These are phyloP conservation scores for Mycena metata DNA, from an alignment of 768 basidiomycete genomes.

Conservation along the genomic window DNA sequence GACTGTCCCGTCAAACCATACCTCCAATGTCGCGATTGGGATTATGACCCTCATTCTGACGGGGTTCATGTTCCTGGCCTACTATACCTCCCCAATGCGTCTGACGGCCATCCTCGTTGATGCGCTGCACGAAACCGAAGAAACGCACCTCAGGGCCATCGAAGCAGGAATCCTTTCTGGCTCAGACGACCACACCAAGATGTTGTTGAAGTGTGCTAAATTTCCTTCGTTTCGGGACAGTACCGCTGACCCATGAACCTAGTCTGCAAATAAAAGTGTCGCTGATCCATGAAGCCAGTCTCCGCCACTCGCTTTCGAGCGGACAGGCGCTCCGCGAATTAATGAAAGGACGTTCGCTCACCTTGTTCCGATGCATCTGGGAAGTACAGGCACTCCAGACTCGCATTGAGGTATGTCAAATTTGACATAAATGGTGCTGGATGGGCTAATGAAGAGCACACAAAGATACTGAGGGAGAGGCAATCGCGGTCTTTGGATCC, in stretches of 20 bases:
- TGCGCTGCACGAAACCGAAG: slow-evolving; percentile 17
- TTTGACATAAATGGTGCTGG: not conserved
- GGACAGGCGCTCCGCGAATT: not conserved
- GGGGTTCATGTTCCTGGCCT: not conserved
- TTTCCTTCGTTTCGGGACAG: not conserved
- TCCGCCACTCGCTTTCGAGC: slow-evolving; percentile 15
- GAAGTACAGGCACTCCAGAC: slow-evolving; percentile 18
- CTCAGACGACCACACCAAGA: slow-evolving; percentile 14
- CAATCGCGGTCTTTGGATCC: not conserved
- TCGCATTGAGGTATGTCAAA: slow-evolving; percentile 3
- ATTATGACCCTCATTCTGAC: not conserved
- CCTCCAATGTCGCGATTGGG: not conserved
- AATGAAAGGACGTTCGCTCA: slow-evolving; percentile 8
- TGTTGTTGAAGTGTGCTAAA: not conserved
- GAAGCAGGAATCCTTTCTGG: slow-evolving; percentile 11
- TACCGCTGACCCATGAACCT: not conserved
- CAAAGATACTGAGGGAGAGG: slow-evolving; percentile 19
- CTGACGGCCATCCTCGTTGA: not conserved
- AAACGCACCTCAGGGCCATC: slow-evolving; percentile 7
- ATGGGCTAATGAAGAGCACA: not conserved
- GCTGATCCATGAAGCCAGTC: slow-evolving; percentile 12
- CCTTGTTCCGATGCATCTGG: slow-evolving; percentile 18
- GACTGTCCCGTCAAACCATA: not conserved
- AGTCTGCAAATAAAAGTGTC: slow-evolving; percentile 25
- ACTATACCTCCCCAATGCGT: slow-evolving; percentile 14